Percentiles rank a stretch among this genome's conserved stretches.
phyloP scores from a whole-genome alignment of 768 basidiomycete genomes.

The Pleurotus tuber-regium region DNA sequence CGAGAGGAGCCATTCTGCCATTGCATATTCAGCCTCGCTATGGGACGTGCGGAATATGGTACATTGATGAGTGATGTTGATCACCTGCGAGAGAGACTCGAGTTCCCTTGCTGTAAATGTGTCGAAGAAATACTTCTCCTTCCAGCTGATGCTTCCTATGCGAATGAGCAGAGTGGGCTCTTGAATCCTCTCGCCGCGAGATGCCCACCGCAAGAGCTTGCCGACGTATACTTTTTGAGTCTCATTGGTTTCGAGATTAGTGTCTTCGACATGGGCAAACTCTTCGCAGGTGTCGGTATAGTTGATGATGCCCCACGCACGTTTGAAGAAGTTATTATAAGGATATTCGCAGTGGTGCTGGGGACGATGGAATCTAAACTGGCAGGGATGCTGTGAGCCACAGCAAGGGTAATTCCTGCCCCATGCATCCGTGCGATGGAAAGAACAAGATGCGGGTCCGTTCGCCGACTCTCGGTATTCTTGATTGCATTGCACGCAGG shows the following conservation, averaged over 20 bases:
- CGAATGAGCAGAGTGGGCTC: constrained; percentile 35
- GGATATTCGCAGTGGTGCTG: constrained; percentile 41
- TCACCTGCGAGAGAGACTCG: constrained; percentile 29
- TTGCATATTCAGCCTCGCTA: constrained; percentile 31
- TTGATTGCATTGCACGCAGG: constrained; percentile 37
- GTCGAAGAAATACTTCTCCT: constrained; percentile 34
- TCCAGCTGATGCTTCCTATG: constrained; percentile 33
- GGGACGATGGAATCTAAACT: constrained; percentile 31
- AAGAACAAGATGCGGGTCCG: constrained; percentile 36
- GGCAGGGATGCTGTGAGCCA: constrained; percentile 31
- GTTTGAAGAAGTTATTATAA: constrained; percentile 35
- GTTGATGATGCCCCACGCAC: constrained; percentile 26
- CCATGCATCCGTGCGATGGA: constrained; percentile 34
- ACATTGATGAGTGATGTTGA: constrained; percentile 29
- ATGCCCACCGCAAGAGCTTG: constrained; percentile 33
- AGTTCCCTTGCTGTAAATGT: constrained; percentile 35
- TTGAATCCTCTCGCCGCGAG: constrained; percentile 26
- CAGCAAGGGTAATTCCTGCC: constrained; percentile 34
- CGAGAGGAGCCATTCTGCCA: constrained; percentile 40
- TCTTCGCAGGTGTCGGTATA: constrained; percentile 32
- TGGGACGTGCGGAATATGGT: constrained; percentile 34
- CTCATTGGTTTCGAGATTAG: constrained; percentile 31
- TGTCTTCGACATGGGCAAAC: constrained; percentile 33
- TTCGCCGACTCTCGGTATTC: constrained; percentile 34
- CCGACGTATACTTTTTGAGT: constrained; percentile 27